phyloP scores from a whole-genome alignment of 2,329 filamentous ascomycete genomes.

The Ceratocystis destructans region DNA sequence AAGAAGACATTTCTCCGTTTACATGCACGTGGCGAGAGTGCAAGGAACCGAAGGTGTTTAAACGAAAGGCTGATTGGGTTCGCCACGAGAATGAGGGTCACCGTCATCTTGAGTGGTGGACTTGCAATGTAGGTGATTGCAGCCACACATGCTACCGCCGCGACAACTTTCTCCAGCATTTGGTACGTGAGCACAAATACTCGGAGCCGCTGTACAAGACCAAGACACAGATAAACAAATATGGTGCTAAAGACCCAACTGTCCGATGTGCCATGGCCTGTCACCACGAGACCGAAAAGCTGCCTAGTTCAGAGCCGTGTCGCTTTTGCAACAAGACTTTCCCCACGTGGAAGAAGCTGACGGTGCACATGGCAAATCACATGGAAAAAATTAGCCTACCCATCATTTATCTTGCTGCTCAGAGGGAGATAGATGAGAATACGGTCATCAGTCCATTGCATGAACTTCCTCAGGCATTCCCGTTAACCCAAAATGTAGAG shows the following conservation, averaged over 20 bases:
- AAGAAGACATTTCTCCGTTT: slow-evolving; percentile 86
- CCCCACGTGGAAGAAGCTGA: slow-evolving; percentile 81
- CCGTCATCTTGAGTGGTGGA: slow-evolving; percentile 82
- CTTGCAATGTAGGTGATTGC: slow-evolving; percentile 68
- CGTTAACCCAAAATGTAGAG: not conserved
- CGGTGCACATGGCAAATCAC: slow-evolving; percentile 84
- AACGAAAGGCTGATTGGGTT: slow-evolving; percentile 91
- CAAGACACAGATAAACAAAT: slow-evolving; percentile 51
- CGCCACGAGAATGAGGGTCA: slow-evolving; percentile 87
- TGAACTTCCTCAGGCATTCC: slow-evolving; percentile 32
- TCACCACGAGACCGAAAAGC: slow-evolving; percentile 51
- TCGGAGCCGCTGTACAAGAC: slow-evolving; percentile 67
- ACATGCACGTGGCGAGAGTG: slow-evolving; percentile 82
- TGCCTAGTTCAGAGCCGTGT: slow-evolving; percentile 64
- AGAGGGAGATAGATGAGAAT: slow-evolving; percentile 40
- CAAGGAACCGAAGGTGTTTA: slow-evolving; percentile 78
- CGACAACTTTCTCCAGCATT: slow-evolving; percentile 85
- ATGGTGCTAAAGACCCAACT: slow-evolving; percentile 46
- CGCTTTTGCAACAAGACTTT: slow-evolving; percentile 74
- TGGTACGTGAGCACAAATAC: slow-evolving; percentile 82
- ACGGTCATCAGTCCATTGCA: slow-evolving; percentile 56
- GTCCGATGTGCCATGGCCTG: slow-evolving; percentile 70
- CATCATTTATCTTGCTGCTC: slow-evolving; percentile 48
- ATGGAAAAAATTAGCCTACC: slow-evolving; percentile 88
- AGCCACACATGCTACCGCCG: slow-evolving; percentile 71